Percentiles rank a stretch among this genome's conserved stretches.
phyloP scores from a whole-genome alignment of 1,139 yeast genomes.

The Yamadazyma sp. region DNA sequence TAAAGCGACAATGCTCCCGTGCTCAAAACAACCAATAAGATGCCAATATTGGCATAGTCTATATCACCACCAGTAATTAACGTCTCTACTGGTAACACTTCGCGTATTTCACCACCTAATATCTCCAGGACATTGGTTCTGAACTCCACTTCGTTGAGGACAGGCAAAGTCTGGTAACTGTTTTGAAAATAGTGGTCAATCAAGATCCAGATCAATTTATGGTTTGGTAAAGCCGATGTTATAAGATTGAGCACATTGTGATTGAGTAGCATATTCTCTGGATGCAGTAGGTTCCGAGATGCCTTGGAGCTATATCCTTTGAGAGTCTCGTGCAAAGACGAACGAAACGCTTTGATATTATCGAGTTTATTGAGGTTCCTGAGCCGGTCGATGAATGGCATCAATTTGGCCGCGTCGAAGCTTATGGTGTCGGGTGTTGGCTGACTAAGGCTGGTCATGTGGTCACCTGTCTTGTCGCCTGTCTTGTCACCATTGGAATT shows the following conservation, averaged over 20 bases:
- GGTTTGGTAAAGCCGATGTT: constrained; percentile 27
- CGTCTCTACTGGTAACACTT: constrained; percentile 20
- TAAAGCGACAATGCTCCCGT: constrained; percentile 20
- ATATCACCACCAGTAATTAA: constrained; percentile 13
- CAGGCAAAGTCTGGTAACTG: constrained; percentile 49
- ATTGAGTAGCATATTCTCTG: background rate
- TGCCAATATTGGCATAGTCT: constrained; percentile 26
- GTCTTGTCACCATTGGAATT: no score
- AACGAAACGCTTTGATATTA: background rate
- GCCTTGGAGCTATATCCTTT: background rate
- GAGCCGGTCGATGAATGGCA: background rate
- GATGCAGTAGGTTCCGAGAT: background rate
- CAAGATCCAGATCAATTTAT: constrained; percentile 24
- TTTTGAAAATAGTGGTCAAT: constrained; percentile 34
- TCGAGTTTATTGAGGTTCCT: background rate
- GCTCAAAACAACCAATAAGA: constrained; percentile 18
- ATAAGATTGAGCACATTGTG: constrained; percentile 20
- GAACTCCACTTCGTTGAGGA: constrained; percentile 42
- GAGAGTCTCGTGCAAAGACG: background rate
- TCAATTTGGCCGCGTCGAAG: background rate
- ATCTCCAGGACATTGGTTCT: constrained; percentile 3
- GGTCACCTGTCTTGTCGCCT: background rate
- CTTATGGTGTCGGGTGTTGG: background rate
- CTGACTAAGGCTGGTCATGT: background rate
- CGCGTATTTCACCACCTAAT: constrained; percentile 8